These are phyloP conservation scores for Ascochyta clinopodiicola DNA, from an alignment of 2,329 filamentous ascomycete species.

Conservation along the genomic window DNA sequence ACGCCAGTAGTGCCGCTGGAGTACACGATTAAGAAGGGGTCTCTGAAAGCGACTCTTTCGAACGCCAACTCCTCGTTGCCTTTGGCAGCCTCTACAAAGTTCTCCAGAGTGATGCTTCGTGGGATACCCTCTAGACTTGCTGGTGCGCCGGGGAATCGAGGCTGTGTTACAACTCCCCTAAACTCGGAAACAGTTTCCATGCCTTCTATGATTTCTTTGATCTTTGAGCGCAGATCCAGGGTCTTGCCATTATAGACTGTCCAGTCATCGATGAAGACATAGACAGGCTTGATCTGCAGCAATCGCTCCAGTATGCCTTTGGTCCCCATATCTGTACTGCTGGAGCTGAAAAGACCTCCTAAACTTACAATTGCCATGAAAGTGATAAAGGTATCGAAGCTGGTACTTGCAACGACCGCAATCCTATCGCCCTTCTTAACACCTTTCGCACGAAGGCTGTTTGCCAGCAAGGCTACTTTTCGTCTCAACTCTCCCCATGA, in stretches of 20 bases:
- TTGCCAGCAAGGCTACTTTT: conserved; percentile 65
- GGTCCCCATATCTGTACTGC: conserved; percentile 83
- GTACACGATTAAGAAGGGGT: conserved; percentile 80
- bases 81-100: conserved; percentile 51
- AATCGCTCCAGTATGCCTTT: conserved; percentile 78
- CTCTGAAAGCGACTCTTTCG: conserved; percentile 69
- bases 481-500: conserved; percentile 72
- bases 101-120: conserved; percentile 51
- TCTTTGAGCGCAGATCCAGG: conserved; percentile 75
- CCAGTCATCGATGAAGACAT: conserved; percentile 83
- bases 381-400: conserved; percentile 74
- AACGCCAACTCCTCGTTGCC: conserved; percentile 58
- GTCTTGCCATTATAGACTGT: conserved; percentile 80
- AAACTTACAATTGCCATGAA: conserved; percentile 73
- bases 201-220: conserved; percentile 68
- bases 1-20: conserved; percentile 81
- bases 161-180: conserved; percentile 68
- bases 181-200: conserved; percentile 69
- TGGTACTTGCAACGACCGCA: conserved; percentile 77
- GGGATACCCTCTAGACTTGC: conserved; percentile 65
- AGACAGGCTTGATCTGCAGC: conserved; percentile 76
- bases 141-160: conserved; percentile 65
- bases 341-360: conserved; percentile 77
- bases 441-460: conserved; percentile 71
- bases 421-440: conserved; percentile 75